Conservation (phyloP, 2,329 filamentous ascomycete species). For the Chaetomiaceae sp. region DNA sequence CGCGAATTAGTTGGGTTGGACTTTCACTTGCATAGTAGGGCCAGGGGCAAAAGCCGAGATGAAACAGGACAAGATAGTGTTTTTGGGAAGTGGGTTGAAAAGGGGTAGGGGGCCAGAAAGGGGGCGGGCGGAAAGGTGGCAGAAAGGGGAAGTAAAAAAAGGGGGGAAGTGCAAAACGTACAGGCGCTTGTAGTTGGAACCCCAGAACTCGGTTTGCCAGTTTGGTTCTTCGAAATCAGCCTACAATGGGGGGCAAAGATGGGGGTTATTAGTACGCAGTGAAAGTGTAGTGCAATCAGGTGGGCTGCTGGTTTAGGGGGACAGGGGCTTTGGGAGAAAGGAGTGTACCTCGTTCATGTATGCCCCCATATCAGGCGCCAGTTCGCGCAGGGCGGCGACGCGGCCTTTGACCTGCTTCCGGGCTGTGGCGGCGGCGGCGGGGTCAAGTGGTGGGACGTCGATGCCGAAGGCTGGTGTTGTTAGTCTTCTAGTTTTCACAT, state of each 20-base stretch:
- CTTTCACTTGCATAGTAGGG: too few species aligned
- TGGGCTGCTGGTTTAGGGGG: too few species aligned
- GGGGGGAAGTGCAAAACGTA: slow-evolving; percentile 14
- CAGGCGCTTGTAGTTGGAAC: slow-evolving; percentile 34
- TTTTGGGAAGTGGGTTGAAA: neutral
- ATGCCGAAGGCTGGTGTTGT: neutral
- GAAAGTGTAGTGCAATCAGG: too few species aligned
- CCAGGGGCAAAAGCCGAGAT: too few species aligned
- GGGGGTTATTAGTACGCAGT: slow-evolving; percentile 6
- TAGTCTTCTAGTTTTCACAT: slow-evolving; percentile 6
- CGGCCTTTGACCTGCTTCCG: slow-evolving; percentile 26
- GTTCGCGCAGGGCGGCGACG: slow-evolving; percentile 34
- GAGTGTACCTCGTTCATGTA: slow-evolving; percentile 44
- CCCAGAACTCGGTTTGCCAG: slow-evolving; percentile 38
- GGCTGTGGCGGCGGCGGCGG: slow-evolving; percentile 27
- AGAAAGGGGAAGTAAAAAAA: neutral
- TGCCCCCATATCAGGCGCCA: slow-evolving; percentile 39
- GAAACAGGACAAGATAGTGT: neutral
- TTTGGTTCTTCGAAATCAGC: slow-evolving; percentile 26
- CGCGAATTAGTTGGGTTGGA: too few species aligned
- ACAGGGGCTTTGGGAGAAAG: neutral
- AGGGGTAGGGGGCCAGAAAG: neutral
- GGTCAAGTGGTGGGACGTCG: slow-evolving; percentile 32
- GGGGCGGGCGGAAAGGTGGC: neutral
- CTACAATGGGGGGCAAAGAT: slow-evolving; percentile 3